phyloP scores from a whole-genome alignment of 176 grass and related monocot genomes.

The Urochloa ruziziensis region DNA sequence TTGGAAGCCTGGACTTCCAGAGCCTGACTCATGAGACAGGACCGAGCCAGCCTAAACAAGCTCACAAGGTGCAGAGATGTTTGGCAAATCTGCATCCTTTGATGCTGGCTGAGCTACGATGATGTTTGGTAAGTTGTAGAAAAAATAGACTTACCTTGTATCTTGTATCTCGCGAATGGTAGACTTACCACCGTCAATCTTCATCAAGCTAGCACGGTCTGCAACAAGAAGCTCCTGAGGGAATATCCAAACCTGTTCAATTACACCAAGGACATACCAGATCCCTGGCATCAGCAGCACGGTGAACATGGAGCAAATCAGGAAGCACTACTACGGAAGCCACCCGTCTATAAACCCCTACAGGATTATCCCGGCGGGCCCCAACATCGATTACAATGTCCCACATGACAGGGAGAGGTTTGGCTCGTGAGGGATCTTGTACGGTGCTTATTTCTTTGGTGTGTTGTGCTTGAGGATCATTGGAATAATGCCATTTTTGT shows the following conservation, averaged over 20 bases:
- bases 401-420: constrained; percentile 84
- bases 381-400: constrained; percentile 69
- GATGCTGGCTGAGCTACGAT: no score
- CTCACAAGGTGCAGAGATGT: no score
- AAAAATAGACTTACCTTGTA: no score
- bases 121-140: no score
- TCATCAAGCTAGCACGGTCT: no score
- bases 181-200: no score
- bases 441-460: neutral
- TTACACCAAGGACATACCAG: constrained; percentile 92
- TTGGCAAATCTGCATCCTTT: no score
- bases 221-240: constrained; percentile 83
- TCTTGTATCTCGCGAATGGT: no score
- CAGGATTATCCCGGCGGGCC: constrained; percentile 68
- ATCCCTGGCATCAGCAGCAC: constrained; percentile 69
- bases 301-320: constrained; percentile 79
- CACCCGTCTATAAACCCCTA: constrained; percentile 82
- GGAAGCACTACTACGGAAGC: constrained; percentile 94
- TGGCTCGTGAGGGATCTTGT: constrained; percentile 16
- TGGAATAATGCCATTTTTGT: no score
- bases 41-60: no score
- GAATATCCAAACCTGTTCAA: constrained; percentile 93
- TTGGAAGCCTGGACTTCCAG: no score
- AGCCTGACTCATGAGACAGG: no score
- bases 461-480: neutral